Percentiles rank a stretch among this genome's conserved stretches.
Conservation (phyloP, 352 stramenopile genomes). For the Phytophthora pisi region DNA sequence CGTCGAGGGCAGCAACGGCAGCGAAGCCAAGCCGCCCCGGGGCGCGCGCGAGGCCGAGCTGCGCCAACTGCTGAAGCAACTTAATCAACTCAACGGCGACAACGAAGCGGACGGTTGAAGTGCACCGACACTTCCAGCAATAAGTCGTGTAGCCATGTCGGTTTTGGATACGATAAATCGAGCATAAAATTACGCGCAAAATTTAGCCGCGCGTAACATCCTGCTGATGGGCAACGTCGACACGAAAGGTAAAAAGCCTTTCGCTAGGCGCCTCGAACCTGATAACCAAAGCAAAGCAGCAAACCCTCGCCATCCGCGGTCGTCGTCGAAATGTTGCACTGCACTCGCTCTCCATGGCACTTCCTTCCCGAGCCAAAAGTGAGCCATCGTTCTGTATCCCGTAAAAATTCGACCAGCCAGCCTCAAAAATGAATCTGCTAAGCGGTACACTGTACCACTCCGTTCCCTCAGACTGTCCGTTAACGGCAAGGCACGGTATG, state of each 20-base stretch:
- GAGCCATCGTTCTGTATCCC: not conserved
- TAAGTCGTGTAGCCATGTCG: slow-evolving; percentile 18
- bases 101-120: slow-evolving; percentile 12
- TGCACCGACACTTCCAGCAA: slow-evolving; percentile 6
- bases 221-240: slow-evolving; percentile 22
- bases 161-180: slow-evolving; percentile 13
- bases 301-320: not conserved
- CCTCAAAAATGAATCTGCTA: slow-evolving; percentile 9
- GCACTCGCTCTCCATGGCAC: not conserved
- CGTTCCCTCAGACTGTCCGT: slow-evolving; percentile 23
- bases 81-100: slow-evolving; percentile 32
- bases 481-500: slow-evolving; percentile 5
- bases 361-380: not conserved
- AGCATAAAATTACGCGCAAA: slow-evolving; percentile 15
- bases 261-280: not conserved
- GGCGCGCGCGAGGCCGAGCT: slow-evolving; percentile 42
- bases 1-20: not conserved
- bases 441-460: slow-evolving; percentile 24
- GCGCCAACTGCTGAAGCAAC: slow-evolving; percentile 43
- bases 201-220: slow-evolving; percentile 5
- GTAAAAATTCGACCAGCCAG: not conserved
- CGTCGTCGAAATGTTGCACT: slow-evolving; percentile 2
- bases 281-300: not conserved
- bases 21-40: not conserved
- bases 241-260: slow-evolving; percentile 6